Percentiles rank a stretch among this genome's conserved stretches.
Conservation (phyloP, 1,284 basidiomycete genomes). For the Pseudomicrostroma phylloplanum region DNA sequence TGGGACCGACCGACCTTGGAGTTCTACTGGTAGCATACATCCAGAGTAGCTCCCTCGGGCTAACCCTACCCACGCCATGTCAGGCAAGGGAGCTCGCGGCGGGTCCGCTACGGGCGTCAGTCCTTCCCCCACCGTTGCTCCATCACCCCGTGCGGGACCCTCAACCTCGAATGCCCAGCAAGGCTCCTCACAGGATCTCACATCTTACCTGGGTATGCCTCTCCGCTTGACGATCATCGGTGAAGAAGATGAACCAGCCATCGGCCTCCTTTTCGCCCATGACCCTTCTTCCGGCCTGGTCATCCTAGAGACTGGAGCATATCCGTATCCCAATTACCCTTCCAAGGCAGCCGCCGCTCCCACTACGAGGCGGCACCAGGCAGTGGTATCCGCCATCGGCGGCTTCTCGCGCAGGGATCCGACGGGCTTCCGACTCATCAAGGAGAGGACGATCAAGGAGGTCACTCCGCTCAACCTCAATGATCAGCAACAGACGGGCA, state of each 20-base stretch:
- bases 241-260: background rate
- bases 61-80: too few species aligned
- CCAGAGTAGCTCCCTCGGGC: too few species aligned
- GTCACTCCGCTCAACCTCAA: conserved; percentile 20
- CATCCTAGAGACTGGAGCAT: conserved; percentile 31
- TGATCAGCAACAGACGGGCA: background rate
- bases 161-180: too few species aligned
- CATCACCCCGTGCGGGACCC: too few species aligned
- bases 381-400: conserved; percentile 11
- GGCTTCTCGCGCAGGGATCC: conserved; percentile 6
- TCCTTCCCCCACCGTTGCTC: too few species aligned
- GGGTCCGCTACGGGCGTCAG: too few species aligned
- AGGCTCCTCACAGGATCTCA: background rate
- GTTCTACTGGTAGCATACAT: too few species aligned
- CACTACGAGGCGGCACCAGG: background rate
- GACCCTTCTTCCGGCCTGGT: conserved; percentile 35
- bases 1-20: too few species aligned
- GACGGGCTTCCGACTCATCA: conserved; percentile 41
- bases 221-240: background rate
- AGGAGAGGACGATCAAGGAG: conserved; percentile 32
- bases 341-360: conserved; percentile 11
- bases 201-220: conserved; percentile 1
- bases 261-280: conserved; percentile 43
- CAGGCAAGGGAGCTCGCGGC: too few species aligned
- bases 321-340: conserved; percentile 4